Base-by-base conservation (phyloP, 2,329 filamentous ascomycete genomes). In the Apiospora aurea region DNA sequence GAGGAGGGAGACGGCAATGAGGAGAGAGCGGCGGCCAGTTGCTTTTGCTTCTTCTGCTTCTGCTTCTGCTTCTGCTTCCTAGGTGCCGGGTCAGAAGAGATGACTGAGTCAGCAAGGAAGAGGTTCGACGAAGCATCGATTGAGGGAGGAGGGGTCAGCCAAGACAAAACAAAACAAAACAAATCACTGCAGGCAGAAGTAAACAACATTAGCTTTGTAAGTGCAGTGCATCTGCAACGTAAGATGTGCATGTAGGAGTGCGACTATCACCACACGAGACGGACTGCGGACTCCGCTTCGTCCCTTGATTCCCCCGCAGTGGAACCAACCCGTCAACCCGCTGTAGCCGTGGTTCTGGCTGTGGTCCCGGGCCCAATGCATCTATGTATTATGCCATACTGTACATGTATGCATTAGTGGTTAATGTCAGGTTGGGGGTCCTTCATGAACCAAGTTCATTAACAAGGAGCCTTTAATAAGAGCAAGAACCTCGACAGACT, bases 101-200 rank as follows among this genome's bases (percentile, higher is more conserved):
- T 41, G 57, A 41, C 29, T 41, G 57, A 29, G 41, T 41, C 57
- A 64, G 57, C 57, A 64, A 64, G 57, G 21, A n/a, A 1, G 57
- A 64, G 57, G 57, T 29, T 41, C 57, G 57, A 29, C 57, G 57
- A 34, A 64, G n/a, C 57, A 64, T 64, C 34, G 41, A 38, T 16
- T 24, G 10, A 11, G 5, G 16, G 11, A 21, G 18, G 53, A 8
- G 18, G 18, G 29, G 26, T 61, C 26, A 61, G 21, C 8, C 34
- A 38, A 26, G 10, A 24, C 3, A 8, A 8, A 51, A n/a, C n/a
- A n/a, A 13, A 26, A 24, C 13, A 3, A 53, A 53, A 26, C 49
- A 26, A 34, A 57, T 14, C 29, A 21, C 29, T 61, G 18, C 29
- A 18, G 29, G 7, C 34, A 8, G 34, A 38, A 38, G 34, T 38